A percentile compares a stretch with the other conserved stretches of the same genome.
These are phyloP conservation scores for Paramecium bursaria DNA, from an alignment of 73 alveolate genomes.

Conservation along the genomic window DNA sequence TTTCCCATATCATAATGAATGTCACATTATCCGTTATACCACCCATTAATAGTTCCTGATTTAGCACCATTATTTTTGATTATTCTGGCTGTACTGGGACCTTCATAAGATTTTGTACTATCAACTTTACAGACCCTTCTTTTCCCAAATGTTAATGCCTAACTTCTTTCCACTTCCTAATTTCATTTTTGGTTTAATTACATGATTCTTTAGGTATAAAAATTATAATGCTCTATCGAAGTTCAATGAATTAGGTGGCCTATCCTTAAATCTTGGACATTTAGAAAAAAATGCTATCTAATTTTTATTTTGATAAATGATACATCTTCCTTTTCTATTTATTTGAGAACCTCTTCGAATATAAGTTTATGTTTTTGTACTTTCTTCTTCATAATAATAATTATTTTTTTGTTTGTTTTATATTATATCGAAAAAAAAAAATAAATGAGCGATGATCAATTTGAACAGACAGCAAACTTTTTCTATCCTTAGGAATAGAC, in stretches of 20 bases:
- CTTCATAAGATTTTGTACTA: conserved; percentile 22
- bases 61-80: conserved; percentile 4
- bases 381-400: no score
- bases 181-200: background rate
- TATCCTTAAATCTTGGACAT: background rate
- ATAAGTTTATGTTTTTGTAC: background rate
- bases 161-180: conserved; percentile 30
- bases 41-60: conserved; percentile 19
- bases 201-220: conserved; percentile 20
- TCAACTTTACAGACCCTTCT: conserved; percentile 47
- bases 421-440: no score
- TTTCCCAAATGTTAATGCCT: conserved; percentile 35
- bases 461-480: no score
- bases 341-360: conserved; percentile 7
- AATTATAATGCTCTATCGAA: conserved; percentile 41
- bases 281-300: conserved; percentile 22
- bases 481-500: no score
- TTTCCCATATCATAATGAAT: conserved; percentile 13
- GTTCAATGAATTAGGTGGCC: background rate
- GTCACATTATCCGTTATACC: conserved; percentile 37
- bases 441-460: no score
- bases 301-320: no score
- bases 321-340: conserved; percentile 25
- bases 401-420: no score
- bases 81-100: conserved; percentile 20